phyloP scores from a whole-genome alignment of 306 rosid genomes.

The Lathyrus oleraceus region DNA sequence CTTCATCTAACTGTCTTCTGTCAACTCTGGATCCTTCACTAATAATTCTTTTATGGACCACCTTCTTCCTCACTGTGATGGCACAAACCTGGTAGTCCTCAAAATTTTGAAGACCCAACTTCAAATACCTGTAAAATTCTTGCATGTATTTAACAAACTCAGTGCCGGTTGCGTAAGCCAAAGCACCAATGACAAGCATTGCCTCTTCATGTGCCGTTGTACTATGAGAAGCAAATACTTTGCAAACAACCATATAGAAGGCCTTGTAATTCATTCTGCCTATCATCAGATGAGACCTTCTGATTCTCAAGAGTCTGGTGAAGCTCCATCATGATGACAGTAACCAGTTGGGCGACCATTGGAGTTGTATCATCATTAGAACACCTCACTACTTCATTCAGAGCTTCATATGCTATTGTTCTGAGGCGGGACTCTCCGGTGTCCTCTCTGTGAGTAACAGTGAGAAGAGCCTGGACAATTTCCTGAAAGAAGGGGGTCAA shows the following conservation, averaged over 20 bases:
- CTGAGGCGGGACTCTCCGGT: constrained; percentile 89
- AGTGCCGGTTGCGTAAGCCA: constrained; percentile 77
- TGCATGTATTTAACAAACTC: constrained; percentile 85
- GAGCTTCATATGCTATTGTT: constrained; percentile 89
- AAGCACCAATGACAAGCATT: constrained; percentile 96
- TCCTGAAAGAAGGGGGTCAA: constrained; percentile 81
- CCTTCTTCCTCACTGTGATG: constrained; percentile 71
- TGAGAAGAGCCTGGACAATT: constrained; percentile 73
- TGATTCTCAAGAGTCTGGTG: constrained; percentile 81
- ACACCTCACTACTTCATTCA: constrained; percentile 94
- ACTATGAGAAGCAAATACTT: constrained; percentile 83
- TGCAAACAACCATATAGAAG: constrained; percentile 98
- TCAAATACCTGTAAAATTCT: constrained; percentile 74
- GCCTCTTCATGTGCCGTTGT: constrained; percentile 98
- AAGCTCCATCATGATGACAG: constrained; percentile 78
- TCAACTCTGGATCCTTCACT: constrained; percentile 81
- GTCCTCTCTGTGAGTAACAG: constrained; percentile 81
- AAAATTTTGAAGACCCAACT: constrained; percentile 92
- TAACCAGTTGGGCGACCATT: constrained; percentile 74
- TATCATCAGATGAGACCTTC: constrained; percentile 69
- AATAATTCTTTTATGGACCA: constrained; percentile 85
- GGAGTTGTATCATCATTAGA: constrained; percentile 84
- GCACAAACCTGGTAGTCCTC: constrained; percentile 98
- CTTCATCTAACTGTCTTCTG: constrained; percentile 92
- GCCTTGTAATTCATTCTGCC: constrained; percentile 89